Conservation (phyloP, 768 basidiomycete genomes). For the Tricholoma matsutake region DNA sequence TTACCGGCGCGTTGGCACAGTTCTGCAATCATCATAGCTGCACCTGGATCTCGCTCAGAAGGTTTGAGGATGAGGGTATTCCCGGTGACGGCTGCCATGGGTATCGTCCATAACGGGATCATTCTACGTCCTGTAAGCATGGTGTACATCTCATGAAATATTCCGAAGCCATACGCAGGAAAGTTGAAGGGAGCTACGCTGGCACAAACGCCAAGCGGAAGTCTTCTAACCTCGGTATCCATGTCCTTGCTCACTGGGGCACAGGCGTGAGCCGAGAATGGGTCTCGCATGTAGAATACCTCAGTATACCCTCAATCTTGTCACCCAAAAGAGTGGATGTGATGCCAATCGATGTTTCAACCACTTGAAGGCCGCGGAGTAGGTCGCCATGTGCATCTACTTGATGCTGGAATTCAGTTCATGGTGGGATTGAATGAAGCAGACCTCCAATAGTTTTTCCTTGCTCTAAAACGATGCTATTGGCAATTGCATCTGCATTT, state of each 20-base stretch:
- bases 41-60: slow-evolving; percentile 94
- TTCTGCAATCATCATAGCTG: slow-evolving; percentile 97
- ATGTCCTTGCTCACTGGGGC: slow-evolving; percentile 84
- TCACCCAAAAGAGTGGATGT: slow-evolving; percentile 87
- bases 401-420: slow-evolving; percentile 1
- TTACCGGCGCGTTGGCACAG: slow-evolving; percentile 81
- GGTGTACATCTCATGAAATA: slow-evolving; percentile 1
- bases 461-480: slow-evolving; percentile 91
- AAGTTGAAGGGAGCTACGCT: slow-evolving; percentile 89
- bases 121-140: slow-evolving; percentile 45
- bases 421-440: slow-evolving; percentile 14
- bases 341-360: slow-evolving; percentile 75
- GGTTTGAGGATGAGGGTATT: slow-evolving; percentile 96
- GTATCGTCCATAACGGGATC: slow-evolving; percentile 97
- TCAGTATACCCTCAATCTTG: slow-evolving; percentile 75
- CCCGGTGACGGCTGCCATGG: slow-evolving; percentile 83
- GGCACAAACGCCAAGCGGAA: slow-evolving; percentile 88
- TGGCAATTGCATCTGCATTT: slow-evolving; percentile 82
- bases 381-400: slow-evolving; percentile 94
- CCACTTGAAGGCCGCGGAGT: slow-evolving; percentile 87
- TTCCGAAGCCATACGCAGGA: slow-evolving; percentile 58
- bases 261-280: background rate
- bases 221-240: slow-evolving; percentile 85
- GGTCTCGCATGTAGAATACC: background rate
- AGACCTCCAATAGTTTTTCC: slow-evolving; percentile 88